Evolutionary conservation across 2,329 filamentous ascomycete species (phyloP).

Genomic region (Colletotrichum magnum): DNA sequence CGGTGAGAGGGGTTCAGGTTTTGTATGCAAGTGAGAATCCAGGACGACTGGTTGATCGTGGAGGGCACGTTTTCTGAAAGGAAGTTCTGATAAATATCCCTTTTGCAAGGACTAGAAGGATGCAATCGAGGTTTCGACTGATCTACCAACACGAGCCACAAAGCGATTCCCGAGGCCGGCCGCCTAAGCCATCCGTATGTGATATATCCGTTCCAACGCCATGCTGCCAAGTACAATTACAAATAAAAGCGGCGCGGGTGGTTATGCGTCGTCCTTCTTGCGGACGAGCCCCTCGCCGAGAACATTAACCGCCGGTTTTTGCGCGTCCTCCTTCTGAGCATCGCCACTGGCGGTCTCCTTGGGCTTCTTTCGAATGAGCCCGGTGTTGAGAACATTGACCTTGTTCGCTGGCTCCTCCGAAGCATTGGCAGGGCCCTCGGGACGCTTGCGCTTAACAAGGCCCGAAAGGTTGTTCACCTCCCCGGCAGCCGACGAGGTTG

Average conservation of each 20-base stretch:
- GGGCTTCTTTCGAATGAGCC: slow-evolving; percentile 70
- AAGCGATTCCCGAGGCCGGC: not conserved
- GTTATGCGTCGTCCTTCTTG: slow-evolving; percentile 62
- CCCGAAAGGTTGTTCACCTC: slow-evolving; percentile 63
- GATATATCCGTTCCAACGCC: not conserved
- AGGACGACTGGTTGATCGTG: too few species aligned
- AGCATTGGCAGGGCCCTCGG: slow-evolving; percentile 42
- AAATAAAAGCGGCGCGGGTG: not conserved
- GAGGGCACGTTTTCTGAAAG: too few species aligned
- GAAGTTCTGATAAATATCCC: too few species aligned
- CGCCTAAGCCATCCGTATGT: not conserved
- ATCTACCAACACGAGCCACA: not conserved
- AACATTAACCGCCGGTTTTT: slow-evolving; percentile 52
- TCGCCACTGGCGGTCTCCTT: slow-evolving; percentile 54
- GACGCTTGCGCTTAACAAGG: slow-evolving; percentile 63
- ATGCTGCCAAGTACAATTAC: not conserved
- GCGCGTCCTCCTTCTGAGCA: not conserved
- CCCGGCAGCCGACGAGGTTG: slow-evolving; percentile 30
- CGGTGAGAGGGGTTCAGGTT: too few species aligned
- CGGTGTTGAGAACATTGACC: slow-evolving; percentile 63
- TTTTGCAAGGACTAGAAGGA: too few species aligned
- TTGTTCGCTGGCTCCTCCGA: slow-evolving; percentile 34
- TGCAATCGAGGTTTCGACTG: not conserved
- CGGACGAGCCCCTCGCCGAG: slow-evolving; percentile 59
- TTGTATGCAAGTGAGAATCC: too few species aligned